phyloP scores from a whole-genome alignment of 2,329 filamentous ascomycete species.

The Verruconis gallopava region DNA sequence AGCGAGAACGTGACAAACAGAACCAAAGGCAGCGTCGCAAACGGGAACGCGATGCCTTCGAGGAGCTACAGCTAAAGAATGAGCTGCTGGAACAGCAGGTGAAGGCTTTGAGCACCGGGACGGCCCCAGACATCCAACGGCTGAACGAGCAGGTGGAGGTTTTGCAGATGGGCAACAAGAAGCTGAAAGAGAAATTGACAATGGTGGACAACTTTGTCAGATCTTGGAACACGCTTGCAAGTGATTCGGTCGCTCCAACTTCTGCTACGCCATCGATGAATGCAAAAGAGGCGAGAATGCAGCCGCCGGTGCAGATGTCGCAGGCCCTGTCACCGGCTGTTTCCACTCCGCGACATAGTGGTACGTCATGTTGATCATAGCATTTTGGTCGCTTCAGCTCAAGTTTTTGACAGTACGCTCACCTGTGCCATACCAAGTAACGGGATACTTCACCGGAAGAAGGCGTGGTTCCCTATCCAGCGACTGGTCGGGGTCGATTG shows the following conservation, averaged over 20 bases:
- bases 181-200: background rate
- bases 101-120: background rate
- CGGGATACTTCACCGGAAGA: background rate
- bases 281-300: background rate
- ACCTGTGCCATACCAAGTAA: no score
- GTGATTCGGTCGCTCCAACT: no score
- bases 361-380: background rate
- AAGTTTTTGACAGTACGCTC: no score
- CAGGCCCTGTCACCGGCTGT: background rate
- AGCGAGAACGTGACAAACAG: background rate
- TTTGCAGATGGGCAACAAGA: background rate
- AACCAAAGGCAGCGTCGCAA: background rate
- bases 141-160: background rate
- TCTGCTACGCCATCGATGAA: background rate
- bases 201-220: background rate
- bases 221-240: no score
- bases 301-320: background rate
- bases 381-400: background rate
- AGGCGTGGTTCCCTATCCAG: background rate
- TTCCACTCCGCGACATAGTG: background rate
- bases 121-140: background rate
- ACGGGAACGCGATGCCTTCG: background rate
- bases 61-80: background rate
- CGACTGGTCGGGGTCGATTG: background rate
- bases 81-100: background rate